A percentile compares a stretch with the other conserved stretches of the same genome.
Conservation (phyloP, 2,329 filamentous ascomycete genomes). For the Rosellinia necatrix region DNA sequence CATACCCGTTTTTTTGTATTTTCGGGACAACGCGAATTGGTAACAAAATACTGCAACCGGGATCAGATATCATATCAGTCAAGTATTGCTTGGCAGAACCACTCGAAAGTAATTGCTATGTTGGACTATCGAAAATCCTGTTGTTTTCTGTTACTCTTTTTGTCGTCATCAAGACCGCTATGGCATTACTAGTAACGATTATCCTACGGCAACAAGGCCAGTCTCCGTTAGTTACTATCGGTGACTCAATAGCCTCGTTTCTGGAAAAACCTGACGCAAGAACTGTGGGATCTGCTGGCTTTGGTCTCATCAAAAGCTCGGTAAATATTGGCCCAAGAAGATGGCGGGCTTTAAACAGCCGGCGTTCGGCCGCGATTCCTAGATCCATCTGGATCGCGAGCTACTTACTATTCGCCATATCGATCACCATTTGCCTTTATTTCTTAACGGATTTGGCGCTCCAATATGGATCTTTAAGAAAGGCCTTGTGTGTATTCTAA, state of each 20-base stretch:
- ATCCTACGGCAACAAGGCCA: background rate
- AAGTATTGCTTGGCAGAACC: background rate
- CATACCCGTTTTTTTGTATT: background rate
- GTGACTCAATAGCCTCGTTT: conserved; percentile 1
- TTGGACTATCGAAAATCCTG: background rate
- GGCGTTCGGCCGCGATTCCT: conserved; percentile 9
- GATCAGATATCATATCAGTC: background rate
- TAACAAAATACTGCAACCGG: background rate
- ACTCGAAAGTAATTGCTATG: background rate
- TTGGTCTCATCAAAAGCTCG: background rate
- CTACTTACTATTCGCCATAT: conserved; percentile 26
- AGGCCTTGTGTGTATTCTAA: background rate
- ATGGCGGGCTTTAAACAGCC: background rate
- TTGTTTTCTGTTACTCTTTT: background rate
- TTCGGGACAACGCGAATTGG: background rate
- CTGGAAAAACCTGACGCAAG: background rate
- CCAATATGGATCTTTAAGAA: background rate
- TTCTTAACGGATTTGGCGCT: conserved; percentile 7
- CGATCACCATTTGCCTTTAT: conserved; percentile 14
- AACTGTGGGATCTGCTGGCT: background rate
- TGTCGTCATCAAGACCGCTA: background rate
- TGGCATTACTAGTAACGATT: background rate
- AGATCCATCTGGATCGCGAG: conserved; percentile 27
- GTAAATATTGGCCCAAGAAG: background rate
- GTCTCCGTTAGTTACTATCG: background rate